Evolutionary conservation across 2,329 filamentous ascomycete species (phyloP).

Genomic region (Aspergillus fumigatiaffinis): DNA sequence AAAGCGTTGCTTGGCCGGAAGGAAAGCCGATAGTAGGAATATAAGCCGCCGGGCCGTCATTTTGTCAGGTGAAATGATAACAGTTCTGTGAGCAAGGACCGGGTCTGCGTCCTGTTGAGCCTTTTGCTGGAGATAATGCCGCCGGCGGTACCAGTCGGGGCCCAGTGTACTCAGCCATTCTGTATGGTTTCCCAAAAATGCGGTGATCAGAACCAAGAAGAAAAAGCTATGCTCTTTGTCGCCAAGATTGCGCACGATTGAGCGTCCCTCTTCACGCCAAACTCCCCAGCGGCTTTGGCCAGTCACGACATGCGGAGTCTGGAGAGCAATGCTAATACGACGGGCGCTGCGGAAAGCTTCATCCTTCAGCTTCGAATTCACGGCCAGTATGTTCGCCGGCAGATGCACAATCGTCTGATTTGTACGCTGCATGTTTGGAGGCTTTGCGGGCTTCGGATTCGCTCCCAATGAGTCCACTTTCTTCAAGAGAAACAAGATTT

Average conservation of each 20-base stretch:
- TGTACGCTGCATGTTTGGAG: slow-evolving; percentile 46
- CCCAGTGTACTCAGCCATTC: slow-evolving; percentile 56
- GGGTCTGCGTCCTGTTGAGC: slow-evolving; percentile 45
- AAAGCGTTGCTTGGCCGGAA: slow-evolving; percentile 47
- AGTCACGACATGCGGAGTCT: slow-evolving; percentile 54
- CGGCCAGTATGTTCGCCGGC: slow-evolving; percentile 45
- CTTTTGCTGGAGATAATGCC: slow-evolving; percentile 50
- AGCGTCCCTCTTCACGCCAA: slow-evolving; percentile 59
- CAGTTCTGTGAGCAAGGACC: slow-evolving; percentile 50
- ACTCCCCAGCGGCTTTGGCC: slow-evolving; percentile 58
- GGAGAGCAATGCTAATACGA: slow-evolving; percentile 52
- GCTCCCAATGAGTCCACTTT: slow-evolving; percentile 41
- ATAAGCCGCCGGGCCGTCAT: slow-evolving; percentile 57
- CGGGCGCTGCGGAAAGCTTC: slow-evolving; percentile 46
- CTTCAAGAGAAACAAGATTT: slow-evolving; percentile 50
- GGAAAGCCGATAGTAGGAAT: slow-evolving; percentile 56
- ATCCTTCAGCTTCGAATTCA: slow-evolving; percentile 44
- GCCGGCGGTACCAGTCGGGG: slow-evolving; percentile 52
- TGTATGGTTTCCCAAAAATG: slow-evolving; percentile 57
- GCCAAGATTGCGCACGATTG: slow-evolving; percentile 52
- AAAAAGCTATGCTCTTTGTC: slow-evolving; percentile 57
- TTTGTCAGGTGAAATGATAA: slow-evolving; percentile 56
- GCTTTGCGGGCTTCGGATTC: slow-evolving; percentile 42
- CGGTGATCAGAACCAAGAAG: slow-evolving; percentile 56
- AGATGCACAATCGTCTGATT: slow-evolving; percentile 49